Evolutionary conservation across 768 basidiomycete genomes (phyloP).

Genomic region (Lactarius quietus): DNA sequence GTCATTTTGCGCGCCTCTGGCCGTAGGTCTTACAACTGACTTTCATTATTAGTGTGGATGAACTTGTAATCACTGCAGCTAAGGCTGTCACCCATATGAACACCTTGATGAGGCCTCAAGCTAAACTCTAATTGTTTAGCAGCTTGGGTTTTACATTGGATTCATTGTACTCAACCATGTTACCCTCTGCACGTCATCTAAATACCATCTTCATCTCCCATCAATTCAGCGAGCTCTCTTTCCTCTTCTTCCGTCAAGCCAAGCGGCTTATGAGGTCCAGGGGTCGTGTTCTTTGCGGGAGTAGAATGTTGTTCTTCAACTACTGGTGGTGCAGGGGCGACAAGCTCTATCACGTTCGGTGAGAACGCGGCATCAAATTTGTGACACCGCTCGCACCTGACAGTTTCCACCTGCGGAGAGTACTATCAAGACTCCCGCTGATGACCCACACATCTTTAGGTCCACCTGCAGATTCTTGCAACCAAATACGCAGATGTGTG

Average conservation of each 20-base stretch:
- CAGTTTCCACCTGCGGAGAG: constrained; percentile 81
- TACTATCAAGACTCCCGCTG: constrained; percentile 81
- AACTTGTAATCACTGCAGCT: constrained; percentile 70
- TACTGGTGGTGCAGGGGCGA: not conserved
- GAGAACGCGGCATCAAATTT: not conserved
- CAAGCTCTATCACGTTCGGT: constrained; percentile 9
- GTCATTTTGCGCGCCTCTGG: constrained; percentile 29
- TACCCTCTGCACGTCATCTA: not conserved
- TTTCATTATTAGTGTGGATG: constrained; percentile 59
- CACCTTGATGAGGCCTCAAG: constrained; percentile 40
- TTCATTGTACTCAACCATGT: not conserved
- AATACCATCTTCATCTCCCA: constrained; percentile 36
- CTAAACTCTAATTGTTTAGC: constrained; percentile 45
- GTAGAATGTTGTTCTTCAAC: not conserved
- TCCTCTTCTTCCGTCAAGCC: constrained; percentile 87
- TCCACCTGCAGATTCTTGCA: constrained; percentile 46
- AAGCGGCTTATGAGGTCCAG: constrained; percentile 27
- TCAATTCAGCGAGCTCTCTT: constrained; percentile 78
- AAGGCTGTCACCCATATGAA: constrained; percentile 48
- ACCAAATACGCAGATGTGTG: constrained; percentile 70
- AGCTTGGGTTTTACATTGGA: not conserved
- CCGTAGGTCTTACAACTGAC: constrained; percentile 17
- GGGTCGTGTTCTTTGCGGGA: not conserved
- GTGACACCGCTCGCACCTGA: constrained; percentile 40
- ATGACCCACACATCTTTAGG: constrained; percentile 78